Conservation (phyloP, 148 eudicot genomes). For the Suaeda aralocaspica region DNA sequence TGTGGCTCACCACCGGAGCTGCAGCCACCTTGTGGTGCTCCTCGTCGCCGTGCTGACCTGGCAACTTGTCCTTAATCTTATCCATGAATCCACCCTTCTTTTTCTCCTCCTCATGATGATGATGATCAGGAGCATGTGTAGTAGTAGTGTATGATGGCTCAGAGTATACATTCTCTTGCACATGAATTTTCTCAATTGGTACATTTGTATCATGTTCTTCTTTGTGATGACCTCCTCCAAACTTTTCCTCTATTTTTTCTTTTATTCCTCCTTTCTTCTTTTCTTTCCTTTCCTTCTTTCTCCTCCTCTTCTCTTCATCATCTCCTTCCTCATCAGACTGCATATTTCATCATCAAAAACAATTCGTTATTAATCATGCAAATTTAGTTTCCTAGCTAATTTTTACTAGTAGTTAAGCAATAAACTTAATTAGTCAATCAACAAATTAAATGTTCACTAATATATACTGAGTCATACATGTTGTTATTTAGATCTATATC, state of each 20-base stretch:
- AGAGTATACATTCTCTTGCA: constrained; percentile 21
- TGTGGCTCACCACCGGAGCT: neutral
- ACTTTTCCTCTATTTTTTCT: constrained; percentile 30
- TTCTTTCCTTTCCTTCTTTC: constrained; percentile 35
- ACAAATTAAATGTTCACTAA: no score
- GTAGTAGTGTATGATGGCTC: constrained; percentile 16
- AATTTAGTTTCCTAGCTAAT: no score
- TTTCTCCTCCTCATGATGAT: constrained; percentile 6
- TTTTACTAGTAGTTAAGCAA: no score
- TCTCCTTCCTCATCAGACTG: constrained; percentile 59
- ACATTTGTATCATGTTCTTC: constrained; percentile 26
- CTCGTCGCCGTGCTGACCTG: constrained; percentile 35
- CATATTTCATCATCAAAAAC: constrained; percentile 3
- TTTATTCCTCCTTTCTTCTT: constrained; percentile 29
- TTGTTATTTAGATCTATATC: no score
- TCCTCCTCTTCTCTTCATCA: constrained; percentile 32
- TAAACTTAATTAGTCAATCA: no score
- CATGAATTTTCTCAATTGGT: constrained; percentile 33
- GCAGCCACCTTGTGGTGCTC: constrained; percentile 15
- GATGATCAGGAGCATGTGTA: neutral
- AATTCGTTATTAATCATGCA: no score
- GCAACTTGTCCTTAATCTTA: constrained; percentile 52
- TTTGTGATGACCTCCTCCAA: constrained; percentile 20
- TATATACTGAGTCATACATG: no score
- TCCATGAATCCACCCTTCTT: constrained; percentile 47